Conservation (phyloP, 2,329 filamentous ascomycete species). For the Aspergillus quadrilineatus region DNA sequence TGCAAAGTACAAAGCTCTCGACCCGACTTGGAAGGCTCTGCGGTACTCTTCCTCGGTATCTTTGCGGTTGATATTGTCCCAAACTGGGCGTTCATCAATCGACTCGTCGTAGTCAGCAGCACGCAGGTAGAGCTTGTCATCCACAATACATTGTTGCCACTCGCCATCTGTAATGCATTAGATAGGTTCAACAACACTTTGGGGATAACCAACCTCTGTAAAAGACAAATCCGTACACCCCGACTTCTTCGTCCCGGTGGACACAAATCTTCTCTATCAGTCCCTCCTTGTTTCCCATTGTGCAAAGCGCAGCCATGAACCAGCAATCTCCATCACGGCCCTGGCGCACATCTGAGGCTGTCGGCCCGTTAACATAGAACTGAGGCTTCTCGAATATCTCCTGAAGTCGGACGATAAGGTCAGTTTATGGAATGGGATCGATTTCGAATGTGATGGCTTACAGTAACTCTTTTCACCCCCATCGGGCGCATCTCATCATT, state of each 20-base stretch:
- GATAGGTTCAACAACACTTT: no score
- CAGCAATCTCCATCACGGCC: constrained; percentile 80
- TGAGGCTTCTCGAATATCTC: constrained; percentile 75
- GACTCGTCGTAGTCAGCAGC: constrained; percentile 80
- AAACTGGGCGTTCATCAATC: constrained; percentile 69
- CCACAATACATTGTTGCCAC: constrained; percentile 88
- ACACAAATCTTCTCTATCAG: constrained; percentile 74
- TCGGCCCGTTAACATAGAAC: constrained; percentile 76
- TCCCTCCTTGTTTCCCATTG: constrained; percentile 69
- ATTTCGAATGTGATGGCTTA: constrained; percentile 28
- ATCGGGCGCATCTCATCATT: constrained; percentile 57
- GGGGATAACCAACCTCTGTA: constrained; percentile 55
- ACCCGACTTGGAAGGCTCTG: constrained; percentile 70
- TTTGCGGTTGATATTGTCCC: constrained; percentile 72
- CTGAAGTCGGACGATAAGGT: constrained; percentile 34
- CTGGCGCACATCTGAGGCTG: constrained; percentile 75
- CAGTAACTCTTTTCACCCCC: constrained; percentile 69
- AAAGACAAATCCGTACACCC: constrained; percentile 84
- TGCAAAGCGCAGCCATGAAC: constrained; percentile 78
- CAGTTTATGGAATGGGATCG: constrained; percentile 13
- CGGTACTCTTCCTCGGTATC: constrained; percentile 71
- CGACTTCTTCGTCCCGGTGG: constrained; percentile 67
- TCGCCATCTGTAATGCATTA: constrained; percentile 62
- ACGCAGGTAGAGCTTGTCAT: constrained; percentile 84
- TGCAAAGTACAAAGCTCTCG: constrained; percentile 58